Percentiles rank a stretch among this genome's conserved stretches.
Evolutionary conservation across 2,329 filamentous ascomycete genomes (phyloP).

Genomic region (Aspergillus tanneri): DNA sequence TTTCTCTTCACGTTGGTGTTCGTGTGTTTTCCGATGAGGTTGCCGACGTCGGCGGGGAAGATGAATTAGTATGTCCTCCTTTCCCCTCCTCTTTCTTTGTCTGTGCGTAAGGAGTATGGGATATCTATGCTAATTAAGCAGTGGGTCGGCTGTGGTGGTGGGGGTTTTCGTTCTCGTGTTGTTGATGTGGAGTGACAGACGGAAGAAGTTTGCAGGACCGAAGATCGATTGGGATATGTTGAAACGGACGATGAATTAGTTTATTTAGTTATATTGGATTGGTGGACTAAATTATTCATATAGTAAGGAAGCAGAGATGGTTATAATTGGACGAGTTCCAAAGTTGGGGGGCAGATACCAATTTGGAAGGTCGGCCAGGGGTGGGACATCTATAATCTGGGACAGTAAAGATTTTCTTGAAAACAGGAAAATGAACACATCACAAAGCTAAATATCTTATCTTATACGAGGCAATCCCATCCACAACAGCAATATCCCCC

Average conservation of each 20-base stretch:
- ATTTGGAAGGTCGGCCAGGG: background rate
- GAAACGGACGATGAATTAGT: background rate
- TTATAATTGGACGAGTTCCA: too few relatives aligned
- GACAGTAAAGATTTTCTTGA: too few relatives aligned
- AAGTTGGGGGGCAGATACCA: too few relatives aligned
- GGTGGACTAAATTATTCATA: too few relatives aligned
- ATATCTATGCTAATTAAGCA: background rate
- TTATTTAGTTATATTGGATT: background rate
- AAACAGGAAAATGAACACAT: too few relatives aligned
- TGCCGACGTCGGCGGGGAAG: slow-evolving; percentile 44
- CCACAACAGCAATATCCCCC: slow-evolving; percentile 54
- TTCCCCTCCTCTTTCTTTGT: background rate
- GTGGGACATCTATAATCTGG: too few relatives aligned
- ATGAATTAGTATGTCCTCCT: slow-evolving; percentile 47
- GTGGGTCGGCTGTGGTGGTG: slow-evolving; percentile 40
- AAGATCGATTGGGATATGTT: slow-evolving; percentile 10
- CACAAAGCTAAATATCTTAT: too few relatives aligned
- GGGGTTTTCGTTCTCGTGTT: slow-evolving; percentile 21
- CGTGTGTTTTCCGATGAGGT: slow-evolving; percentile 45
- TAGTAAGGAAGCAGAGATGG: too few relatives aligned
- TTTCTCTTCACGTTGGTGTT: slow-evolving; percentile 47
- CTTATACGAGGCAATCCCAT: slow-evolving; percentile 20
- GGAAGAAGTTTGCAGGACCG: slow-evolving; percentile 15
- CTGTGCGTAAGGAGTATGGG: background rate
- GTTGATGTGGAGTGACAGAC: slow-evolving; percentile 8